phyloP scores from a whole-genome alignment of 2,329 filamentous ascomycete genomes.

The Aspergillus puulaauensis region DNA sequence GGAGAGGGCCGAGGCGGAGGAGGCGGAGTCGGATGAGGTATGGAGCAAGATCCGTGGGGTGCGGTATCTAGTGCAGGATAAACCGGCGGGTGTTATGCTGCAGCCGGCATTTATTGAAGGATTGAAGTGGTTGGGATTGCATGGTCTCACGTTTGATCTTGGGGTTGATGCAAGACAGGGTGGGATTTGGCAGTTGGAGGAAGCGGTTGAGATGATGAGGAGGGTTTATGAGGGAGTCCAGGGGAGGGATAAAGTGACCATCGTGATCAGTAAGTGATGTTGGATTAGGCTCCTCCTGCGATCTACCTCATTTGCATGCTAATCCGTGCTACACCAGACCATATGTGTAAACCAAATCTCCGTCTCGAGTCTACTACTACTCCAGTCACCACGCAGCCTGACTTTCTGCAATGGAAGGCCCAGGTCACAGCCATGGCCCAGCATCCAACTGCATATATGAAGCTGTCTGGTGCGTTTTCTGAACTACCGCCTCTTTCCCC shows the following conservation, averaged over 20 bases:
- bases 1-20: constrained; percentile 32
- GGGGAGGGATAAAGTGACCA: constrained; percentile 60
- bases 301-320: background rate
- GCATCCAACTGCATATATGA: constrained; percentile 73
- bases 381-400: constrained; percentile 44
- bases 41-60: constrained; percentile 75
- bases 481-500: constrained; percentile 62
- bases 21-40: constrained; percentile 54
- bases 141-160: constrained; percentile 73
- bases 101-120: constrained; percentile 63
- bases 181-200: constrained; percentile 71
- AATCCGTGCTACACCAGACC: constrained; percentile 56
- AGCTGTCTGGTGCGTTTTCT: constrained; percentile 82
- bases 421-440: constrained; percentile 67
- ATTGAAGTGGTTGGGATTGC: constrained; percentile 63
- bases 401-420: constrained; percentile 68
- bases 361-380: constrained; percentile 57
- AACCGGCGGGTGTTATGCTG: constrained; percentile 66
- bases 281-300: background rate
- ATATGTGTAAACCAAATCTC: constrained; percentile 85
- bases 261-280: constrained; percentile 56
- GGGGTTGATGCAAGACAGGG: constrained; percentile 78
- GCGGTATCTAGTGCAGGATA: constrained; percentile 79
- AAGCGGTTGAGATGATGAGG: constrained; percentile 69
- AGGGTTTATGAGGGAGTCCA: constrained; percentile 61